These are phyloP conservation scores for Epichloe bromicola DNA, from an alignment of 2,329 filamentous ascomycete species.

Conservation along the genomic window DNA sequence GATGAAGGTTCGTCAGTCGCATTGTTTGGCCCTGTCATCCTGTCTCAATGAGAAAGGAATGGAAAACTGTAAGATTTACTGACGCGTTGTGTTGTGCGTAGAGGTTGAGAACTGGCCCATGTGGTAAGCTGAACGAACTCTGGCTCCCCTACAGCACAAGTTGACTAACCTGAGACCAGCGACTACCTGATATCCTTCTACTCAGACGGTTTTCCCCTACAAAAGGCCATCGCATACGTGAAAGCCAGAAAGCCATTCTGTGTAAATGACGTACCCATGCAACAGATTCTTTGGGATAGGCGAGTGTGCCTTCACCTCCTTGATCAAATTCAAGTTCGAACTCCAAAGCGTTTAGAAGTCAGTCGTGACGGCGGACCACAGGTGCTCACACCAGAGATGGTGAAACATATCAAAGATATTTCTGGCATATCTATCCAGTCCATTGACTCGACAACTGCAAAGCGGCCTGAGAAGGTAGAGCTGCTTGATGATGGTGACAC, in stretches of 20 bases:
- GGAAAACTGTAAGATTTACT: background rate
- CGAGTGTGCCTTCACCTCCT: constrained; percentile 78
- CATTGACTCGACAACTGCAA: constrained; percentile 46
- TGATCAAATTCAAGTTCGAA: constrained; percentile 80
- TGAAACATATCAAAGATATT: constrained; percentile 64
- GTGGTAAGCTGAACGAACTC: constrained; percentile 38
- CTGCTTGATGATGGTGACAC: constrained; percentile 84
- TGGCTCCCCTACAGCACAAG: constrained; percentile 7
- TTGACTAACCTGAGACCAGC: constrained; percentile 20
- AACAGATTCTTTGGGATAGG: constrained; percentile 92
- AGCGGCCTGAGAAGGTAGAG: constrained; percentile 61
- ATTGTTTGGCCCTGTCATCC: background rate
- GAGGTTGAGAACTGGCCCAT: constrained; percentile 93
- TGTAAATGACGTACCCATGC: constrained; percentile 95
- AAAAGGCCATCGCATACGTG: constrained; percentile 94
- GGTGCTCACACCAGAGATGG: constrained; percentile 65
- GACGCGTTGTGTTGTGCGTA: constrained; percentile 13
- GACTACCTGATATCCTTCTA: constrained; percentile 98
- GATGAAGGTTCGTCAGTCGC: constrained; percentile 55
- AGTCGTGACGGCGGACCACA: constrained; percentile 83
- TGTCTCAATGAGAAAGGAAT: background rate
- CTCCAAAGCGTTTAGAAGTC: constrained; percentile 77
- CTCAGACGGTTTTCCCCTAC: constrained; percentile 89
- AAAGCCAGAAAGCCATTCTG: constrained; percentile 90
- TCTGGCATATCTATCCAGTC: constrained; percentile 67